phyloP scores from a whole-genome alignment of 805 yeast genomes.

The Candida sphagnicola region DNA sequence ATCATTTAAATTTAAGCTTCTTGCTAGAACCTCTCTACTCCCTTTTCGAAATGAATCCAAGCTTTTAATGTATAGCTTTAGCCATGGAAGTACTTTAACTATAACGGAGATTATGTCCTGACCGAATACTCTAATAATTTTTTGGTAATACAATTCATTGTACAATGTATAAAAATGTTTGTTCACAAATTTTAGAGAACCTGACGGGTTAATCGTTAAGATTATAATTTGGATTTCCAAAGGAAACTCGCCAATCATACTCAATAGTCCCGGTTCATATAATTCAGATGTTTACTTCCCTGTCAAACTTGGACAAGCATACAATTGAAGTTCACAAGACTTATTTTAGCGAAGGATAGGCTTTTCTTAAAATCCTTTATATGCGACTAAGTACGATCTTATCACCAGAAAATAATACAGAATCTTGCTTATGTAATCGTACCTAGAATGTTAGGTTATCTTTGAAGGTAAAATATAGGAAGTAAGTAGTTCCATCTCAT shows the following conservation, averaged over 20 bases:
- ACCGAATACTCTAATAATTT: slow-evolving; percentile 34
- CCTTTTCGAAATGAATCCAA: slow-evolving; percentile 31
- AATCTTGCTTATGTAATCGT: no score
- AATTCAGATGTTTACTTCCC: no score
- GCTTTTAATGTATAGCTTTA: slow-evolving; percentile 33
- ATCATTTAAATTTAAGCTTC: slow-evolving; percentile 23
- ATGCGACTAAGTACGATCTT: no score
- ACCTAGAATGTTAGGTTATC: no score
- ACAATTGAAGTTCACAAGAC: no score
- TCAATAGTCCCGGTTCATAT: no score
- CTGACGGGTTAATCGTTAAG: slow-evolving; percentile 26
- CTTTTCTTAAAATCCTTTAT: no score
- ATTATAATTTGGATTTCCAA: slow-evolving; percentile 40
- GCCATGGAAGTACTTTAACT: slow-evolving; percentile 35
- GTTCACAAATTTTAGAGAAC: slow-evolving; percentile 30
- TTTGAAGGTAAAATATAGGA: no score
- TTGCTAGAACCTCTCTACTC: slow-evolving; percentile 24
- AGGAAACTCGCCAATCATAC: slow-evolving; percentile 28
- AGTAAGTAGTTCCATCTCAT: no score
- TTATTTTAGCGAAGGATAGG: no score
- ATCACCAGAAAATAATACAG: no score
- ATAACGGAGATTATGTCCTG: slow-evolving; percentile 27
- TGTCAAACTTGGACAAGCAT: no score
- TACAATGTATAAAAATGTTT: slow-evolving; percentile 46
- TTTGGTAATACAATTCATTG: slow-evolving; percentile 45